Evolutionary conservation across 176 grass and related monocot species (phyloP).

Genomic region (Rhynchospora breviuscula): DNA sequence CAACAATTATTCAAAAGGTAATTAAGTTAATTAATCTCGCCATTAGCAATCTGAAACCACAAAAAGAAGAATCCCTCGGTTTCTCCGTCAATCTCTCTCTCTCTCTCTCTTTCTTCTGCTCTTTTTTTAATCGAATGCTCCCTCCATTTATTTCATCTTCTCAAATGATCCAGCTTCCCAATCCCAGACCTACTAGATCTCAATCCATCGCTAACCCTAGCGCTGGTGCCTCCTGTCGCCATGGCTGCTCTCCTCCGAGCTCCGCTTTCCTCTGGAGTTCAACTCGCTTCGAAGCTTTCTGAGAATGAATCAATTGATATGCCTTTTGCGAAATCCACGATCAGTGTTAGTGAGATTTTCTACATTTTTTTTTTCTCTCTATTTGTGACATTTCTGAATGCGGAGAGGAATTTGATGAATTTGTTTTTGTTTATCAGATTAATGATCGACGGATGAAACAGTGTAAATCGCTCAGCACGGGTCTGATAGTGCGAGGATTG

Average conservation of each 20-base stretch:
- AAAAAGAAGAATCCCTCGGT: conserved; percentile 32
- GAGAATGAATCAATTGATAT: neutral
- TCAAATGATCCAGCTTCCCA: conserved; percentile 39
- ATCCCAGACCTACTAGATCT: conserved; percentile 2
- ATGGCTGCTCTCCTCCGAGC: conserved; percentile 40
- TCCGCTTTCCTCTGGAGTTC: conserved; percentile 25
- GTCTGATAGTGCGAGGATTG: neutral
- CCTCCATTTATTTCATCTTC: conserved; percentile 18
- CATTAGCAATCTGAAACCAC: neutral
- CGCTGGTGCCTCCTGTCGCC: conserved; percentile 14
- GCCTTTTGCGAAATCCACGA: neutral
- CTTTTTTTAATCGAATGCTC: conserved; percentile 28
- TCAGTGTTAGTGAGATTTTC: conserved; percentile 16
- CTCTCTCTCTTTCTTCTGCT: neutral
- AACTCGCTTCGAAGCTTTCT: neutral
- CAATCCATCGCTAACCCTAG: neutral
- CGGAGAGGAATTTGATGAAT: neutral
- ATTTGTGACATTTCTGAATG: neutral
- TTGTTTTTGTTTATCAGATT: conserved; percentile 14
- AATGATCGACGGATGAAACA: conserved; percentile 3
- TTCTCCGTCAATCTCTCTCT: conserved; percentile 52
- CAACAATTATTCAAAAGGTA: neutral
- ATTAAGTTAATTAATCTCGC: neutral
- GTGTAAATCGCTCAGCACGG: neutral
- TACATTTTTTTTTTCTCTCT: neutral